These are phyloP conservation scores for Starmera amethionina DNA, from an alignment of 805 yeast species.

Conservation along the genomic window DNA sequence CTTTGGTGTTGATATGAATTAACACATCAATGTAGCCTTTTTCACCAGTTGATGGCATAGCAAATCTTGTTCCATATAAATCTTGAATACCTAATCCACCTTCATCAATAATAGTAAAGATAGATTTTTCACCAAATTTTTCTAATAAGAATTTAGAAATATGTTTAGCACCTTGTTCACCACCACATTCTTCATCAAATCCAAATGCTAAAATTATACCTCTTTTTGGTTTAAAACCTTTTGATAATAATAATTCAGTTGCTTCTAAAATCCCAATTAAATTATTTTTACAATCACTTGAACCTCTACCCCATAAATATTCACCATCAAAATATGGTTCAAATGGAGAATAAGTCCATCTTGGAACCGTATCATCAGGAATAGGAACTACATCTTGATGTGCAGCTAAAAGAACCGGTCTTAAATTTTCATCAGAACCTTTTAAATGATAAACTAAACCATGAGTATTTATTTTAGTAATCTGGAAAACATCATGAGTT, in stretches of 20 bases:
- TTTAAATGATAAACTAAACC: conserved; percentile 49
- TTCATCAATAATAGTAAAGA: conserved; percentile 66
- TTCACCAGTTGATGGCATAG: conserved; percentile 49
- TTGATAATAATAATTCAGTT: conserved; percentile 32
- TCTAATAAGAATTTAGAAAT: conserved; percentile 37
- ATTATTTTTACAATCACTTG: conserved; percentile 54
- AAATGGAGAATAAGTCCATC: conserved; percentile 56
- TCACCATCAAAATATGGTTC: conserved; percentile 47
- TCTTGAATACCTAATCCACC: conserved; percentile 29
- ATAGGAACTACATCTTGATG: conserved; percentile 73
- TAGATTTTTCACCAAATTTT: conserved; percentile 49
- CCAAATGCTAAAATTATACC: conserved; percentile 52
- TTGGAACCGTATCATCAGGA: conserved; percentile 36
- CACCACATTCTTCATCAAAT: conserved; percentile 58
- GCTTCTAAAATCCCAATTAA: conserved; percentile 50
- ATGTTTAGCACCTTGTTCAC: conserved; percentile 39
- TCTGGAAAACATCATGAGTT: conserved; percentile 29
- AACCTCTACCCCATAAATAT: conserved; percentile 54
- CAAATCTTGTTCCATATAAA: conserved; percentile 31
- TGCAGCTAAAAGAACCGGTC: conserved; percentile 55
- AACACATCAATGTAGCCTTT: conserved; percentile 49
- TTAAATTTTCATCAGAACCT: conserved; percentile 34
- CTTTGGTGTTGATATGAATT: conserved; percentile 47
- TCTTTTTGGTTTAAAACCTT: conserved; percentile 37
- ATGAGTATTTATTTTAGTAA: conserved; percentile 42